A percentile compares a stretch with the other conserved stretches of the same genome.
These are phyloP conservation scores for Cucurbitaria berberidis DNA, from an alignment of 2,329 filamentous ascomycete species.

Conservation along the genomic window DNA sequence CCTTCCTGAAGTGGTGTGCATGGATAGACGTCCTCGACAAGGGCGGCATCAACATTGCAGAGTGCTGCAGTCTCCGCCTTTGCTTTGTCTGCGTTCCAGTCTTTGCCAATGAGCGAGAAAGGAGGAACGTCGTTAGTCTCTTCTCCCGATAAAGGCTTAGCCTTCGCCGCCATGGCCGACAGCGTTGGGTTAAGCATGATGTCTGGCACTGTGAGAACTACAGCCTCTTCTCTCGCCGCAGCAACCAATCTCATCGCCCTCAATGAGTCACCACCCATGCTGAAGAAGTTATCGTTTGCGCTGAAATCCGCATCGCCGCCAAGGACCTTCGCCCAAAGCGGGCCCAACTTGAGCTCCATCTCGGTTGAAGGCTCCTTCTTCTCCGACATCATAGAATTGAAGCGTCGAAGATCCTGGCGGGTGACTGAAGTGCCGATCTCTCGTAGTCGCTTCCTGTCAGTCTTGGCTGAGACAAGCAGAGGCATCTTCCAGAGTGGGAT, in stretches of 20 bases:
- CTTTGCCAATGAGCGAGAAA: slow-evolving; percentile 41
- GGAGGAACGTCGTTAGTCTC: slow-evolving; percentile 32
- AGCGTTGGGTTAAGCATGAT: slow-evolving; percentile 59
- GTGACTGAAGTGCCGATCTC: slow-evolving; percentile 43
- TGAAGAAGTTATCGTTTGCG: slow-evolving; percentile 52
- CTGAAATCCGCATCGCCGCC: slow-evolving; percentile 42
- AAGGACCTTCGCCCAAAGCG: slow-evolving; percentile 42
- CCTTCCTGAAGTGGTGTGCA: slow-evolving; percentile 53
- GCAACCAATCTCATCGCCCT: slow-evolving; percentile 64
- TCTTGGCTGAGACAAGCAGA: slow-evolving; percentile 45
- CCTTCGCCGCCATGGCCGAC: slow-evolving; percentile 54
- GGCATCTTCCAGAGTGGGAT: slow-evolving; percentile 47
- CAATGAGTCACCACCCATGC: slow-evolving; percentile 58
- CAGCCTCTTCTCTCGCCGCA: slow-evolving; percentile 56
- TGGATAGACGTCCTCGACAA: slow-evolving; percentile 50
- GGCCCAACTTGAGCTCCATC: slow-evolving; percentile 37
- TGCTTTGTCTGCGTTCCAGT: slow-evolving; percentile 40
- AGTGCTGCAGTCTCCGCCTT: slow-evolving; percentile 47
- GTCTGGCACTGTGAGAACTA: slow-evolving; percentile 61
- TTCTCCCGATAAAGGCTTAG: slow-evolving; percentile 25
- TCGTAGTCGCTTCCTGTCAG: slow-evolving; percentile 43
- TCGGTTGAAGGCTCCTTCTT: slow-evolving; percentile 53
- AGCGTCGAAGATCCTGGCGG: slow-evolving; percentile 40
- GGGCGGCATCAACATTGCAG: slow-evolving; percentile 29
- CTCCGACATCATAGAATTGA: slow-evolving; percentile 37